Evolutionary conservation across 495 filamentous ascomycete genomes (phyloP), one percentile per base, ranked within the genome.

Genomic region (Aspergillus ostianus): DNA sequence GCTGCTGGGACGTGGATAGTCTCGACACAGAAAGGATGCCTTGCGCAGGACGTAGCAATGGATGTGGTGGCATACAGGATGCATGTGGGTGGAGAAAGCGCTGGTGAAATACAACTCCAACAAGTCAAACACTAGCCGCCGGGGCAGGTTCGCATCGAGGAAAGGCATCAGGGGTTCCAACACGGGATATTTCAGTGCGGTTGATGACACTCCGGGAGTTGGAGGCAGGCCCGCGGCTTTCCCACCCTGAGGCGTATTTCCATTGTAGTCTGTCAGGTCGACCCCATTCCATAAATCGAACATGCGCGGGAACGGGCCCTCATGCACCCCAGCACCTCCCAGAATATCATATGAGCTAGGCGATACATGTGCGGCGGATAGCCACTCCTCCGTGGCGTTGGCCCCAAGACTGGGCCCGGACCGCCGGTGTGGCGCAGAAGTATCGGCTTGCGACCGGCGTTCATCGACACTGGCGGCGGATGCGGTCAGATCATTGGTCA

Each of bases 31-130:
- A 72, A 97, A 93, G 6, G 92, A 94, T 48, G 86, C 85, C 68
- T 95, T 96, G 57, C 93, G 85, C 73, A 97, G 89, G 61, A 96
- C 87, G 71, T 93, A 95, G 60, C 91, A 92, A 55, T 96, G 85
- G 20, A 97, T 88, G 71, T 97, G 95, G 18, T 93, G 92, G 51
- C 92, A 96, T 56, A 90, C 87, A 12, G 93, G 91, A 68, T 93
- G 91, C 81, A 92, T 88, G 70, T 90, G 85, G 17, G 87, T 89
- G 21, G 89, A 90, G 30, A 91, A 93, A 6, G 91, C 90, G 70
- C 89, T 92, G 41, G 90, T 86, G 66, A 95, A 95, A 70, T 94
- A 96, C 19, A 93, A 77, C 65, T 94, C 90, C 44, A 96, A 85
- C 44, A 96, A 77, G 72, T 96, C 91, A 73, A 89, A 93, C 19